phyloP scores from a whole-genome alignment of 768 basidiomycete species.

The Termitomyces sp. region DNA sequence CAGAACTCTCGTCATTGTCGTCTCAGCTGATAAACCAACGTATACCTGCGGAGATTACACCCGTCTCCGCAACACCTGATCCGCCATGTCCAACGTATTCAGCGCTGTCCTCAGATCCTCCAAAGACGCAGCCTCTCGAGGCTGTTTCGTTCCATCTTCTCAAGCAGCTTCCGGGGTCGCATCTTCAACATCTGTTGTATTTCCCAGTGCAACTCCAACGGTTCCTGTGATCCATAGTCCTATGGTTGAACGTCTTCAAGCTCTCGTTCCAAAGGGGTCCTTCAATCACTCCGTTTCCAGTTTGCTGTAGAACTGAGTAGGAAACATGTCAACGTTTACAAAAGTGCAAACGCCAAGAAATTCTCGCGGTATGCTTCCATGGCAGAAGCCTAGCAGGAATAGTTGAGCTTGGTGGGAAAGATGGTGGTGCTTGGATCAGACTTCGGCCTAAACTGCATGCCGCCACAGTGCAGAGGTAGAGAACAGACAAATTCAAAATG shows the following conservation, averaged over 20 bases:
- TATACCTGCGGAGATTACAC: neutral
- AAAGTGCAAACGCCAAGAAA: slow-evolving; percentile 38
- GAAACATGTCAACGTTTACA: slow-evolving; percentile 27
- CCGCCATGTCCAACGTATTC: neutral
- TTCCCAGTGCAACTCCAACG: neutral
- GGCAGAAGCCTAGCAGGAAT: slow-evolving; percentile 24
- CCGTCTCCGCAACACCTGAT: neutral
- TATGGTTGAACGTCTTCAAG: slow-evolving; percentile 32
- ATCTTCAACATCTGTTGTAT: neutral
- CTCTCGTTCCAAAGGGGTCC: slow-evolving; percentile 27
- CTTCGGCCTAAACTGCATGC: neutral
- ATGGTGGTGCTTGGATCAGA: neutral
- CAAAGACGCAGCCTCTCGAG: neutral
- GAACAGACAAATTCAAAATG: neutral
- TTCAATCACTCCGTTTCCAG: slow-evolving; percentile 31
- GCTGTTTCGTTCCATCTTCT: neutral
- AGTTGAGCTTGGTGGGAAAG: neutral
- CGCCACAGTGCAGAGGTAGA: neutral
- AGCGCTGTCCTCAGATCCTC: neutral
- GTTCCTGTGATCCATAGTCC: slow-evolving; percentile 26
- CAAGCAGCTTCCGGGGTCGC: neutral
- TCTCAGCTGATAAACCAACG: neutral
- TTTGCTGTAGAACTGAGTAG: slow-evolving; percentile 31
- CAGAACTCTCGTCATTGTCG: neutral
- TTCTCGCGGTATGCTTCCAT: slow-evolving; percentile 39